A percentile compares a stretch with the other conserved stretches of the same genome.
phyloP scores from a whole-genome alignment of 169 alveolate genomes.

The Besnoitia besnoiti region DNA sequence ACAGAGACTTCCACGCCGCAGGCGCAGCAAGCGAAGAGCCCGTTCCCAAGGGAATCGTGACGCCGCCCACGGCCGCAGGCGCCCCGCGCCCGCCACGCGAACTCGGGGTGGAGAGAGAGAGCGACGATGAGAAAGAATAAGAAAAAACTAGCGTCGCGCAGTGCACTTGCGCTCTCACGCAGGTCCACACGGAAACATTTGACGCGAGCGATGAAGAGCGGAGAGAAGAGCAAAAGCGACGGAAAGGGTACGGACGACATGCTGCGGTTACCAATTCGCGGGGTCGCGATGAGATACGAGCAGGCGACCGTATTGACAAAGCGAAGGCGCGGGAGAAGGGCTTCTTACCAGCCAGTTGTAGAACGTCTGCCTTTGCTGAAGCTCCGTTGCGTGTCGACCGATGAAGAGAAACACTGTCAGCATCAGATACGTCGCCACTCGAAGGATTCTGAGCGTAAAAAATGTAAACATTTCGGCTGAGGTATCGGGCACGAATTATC shows the following conservation, averaged over 20 bases:
- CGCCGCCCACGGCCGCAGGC: no score
- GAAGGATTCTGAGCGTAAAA: conserved; percentile 25
- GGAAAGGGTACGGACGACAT: not conserved
- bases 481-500: no score
- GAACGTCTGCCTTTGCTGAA: conserved; percentile 49
- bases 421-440: conserved; percentile 48
- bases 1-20: not conserved
- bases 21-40: not conserved
- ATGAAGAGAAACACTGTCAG: conserved; percentile 48
- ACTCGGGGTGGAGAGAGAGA: not conserved
- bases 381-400: conserved; percentile 54
- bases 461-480: not conserved
- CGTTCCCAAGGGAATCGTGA: no score
- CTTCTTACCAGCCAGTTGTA: conserved; percentile 38
- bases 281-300: no score
- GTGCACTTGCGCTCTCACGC: no score
- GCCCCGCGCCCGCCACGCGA: no score
- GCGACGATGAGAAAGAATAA: not conserved
- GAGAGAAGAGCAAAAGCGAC: not conserved
- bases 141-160: not conserved
- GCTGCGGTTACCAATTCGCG: no score
- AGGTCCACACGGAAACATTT: no score
- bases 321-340: not conserved
- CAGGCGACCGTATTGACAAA: no score
- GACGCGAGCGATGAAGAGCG: not conserved